Evolutionary conservation across 2,329 filamentous ascomycete species (phyloP).

Genomic region (Tolypocladium capitatum): DNA sequence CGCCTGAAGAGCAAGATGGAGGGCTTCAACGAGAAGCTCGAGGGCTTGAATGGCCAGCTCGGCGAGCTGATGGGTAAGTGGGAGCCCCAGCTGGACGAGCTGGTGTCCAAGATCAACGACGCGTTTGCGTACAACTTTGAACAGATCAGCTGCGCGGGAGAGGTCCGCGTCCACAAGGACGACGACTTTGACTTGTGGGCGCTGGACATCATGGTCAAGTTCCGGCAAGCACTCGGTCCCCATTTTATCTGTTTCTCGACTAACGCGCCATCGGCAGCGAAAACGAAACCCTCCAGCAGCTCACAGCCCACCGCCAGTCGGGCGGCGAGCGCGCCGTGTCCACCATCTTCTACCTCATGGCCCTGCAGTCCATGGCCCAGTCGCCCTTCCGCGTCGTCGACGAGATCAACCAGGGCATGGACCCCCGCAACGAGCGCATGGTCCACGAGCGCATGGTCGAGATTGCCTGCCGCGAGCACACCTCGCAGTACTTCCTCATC

Average conservation of each 20-base stretch:
- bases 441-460: constrained; percentile 97
- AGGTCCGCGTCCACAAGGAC: constrained; percentile 79
- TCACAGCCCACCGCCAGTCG: constrained; percentile 87
- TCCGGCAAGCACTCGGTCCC: constrained; percentile 47
- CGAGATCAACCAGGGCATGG: constrained; percentile 99
- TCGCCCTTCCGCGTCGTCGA: constrained; percentile 97
- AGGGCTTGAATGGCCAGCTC: constrained; percentile 44
- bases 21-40: constrained; percentile 39
- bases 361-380: constrained; percentile 81
- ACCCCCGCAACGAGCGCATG: constrained; percentile 94
- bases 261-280: constrained; percentile 34
- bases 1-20: constrained; percentile 45
- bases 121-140: constrained; percentile 90
- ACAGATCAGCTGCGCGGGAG: constrained; percentile 85
- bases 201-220: constrained; percentile 88
- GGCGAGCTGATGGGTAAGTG: constrained; percentile 54
- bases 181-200: constrained; percentile 92
- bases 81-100: constrained; percentile 70
- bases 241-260: not conserved
- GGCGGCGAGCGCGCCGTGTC: constrained; percentile 92
- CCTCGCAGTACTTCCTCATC: constrained; percentile 88
- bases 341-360: constrained; percentile 98
- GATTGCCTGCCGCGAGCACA: constrained; percentile 77
- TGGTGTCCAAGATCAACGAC: constrained; percentile 71
- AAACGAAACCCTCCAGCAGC: constrained; percentile 67